Evolutionary conservation across 306 rosid genomes (phyloP), one percentile per base, ranked within the genome.

Genomic region (Abrus pulchellus): DNA sequence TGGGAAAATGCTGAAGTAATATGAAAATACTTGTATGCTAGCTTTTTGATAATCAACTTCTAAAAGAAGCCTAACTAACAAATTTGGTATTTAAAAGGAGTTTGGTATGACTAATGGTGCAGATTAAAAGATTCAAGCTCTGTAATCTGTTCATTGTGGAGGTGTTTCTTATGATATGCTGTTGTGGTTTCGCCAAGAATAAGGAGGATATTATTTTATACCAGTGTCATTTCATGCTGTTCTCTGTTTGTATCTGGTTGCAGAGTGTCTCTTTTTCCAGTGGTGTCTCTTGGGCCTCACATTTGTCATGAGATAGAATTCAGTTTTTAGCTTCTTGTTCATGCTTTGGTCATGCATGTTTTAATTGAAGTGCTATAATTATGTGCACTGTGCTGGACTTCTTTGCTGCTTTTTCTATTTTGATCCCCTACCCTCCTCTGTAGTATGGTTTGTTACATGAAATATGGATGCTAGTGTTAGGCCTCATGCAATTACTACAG

Each of bases 1-100:
- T 77, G 69, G 38, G 56, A 43, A 81, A 67, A 67, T 28, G 54
- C 56, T 61, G 9, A 75, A 7, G 20, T 61, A 67, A 60, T 60
- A 66, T 32, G 81, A 73, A 70, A 11, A 47, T 67, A 40, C n/a
- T 55, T n/a, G 56, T 44, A 43, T 33, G 3, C 84, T 54, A 74
- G 62, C 61, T 74, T 80, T 54, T 73, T 73, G 70, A 68, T 53
- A 52, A 52, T 62, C 11, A 61, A 63, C 74, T 74, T 78, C 38
- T 36, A 41, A 33, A 57, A 30, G 27, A 44, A 28, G 27, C 64
- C 61, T 36, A 49, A 27, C 29, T 27, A 27, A 56, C 49, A 36
- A 67, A 66, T 75, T 56, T 36, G 56, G 72, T 41, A 28, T 64
- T 32, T 45, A 56, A 74, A 54, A 5, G 77, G 77, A 68, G 11